Percentiles rank a stretch among this genome's conserved stretches.
Conservation (phyloP, 805 yeast species). For the Cephaloascus albidus region DNA sequence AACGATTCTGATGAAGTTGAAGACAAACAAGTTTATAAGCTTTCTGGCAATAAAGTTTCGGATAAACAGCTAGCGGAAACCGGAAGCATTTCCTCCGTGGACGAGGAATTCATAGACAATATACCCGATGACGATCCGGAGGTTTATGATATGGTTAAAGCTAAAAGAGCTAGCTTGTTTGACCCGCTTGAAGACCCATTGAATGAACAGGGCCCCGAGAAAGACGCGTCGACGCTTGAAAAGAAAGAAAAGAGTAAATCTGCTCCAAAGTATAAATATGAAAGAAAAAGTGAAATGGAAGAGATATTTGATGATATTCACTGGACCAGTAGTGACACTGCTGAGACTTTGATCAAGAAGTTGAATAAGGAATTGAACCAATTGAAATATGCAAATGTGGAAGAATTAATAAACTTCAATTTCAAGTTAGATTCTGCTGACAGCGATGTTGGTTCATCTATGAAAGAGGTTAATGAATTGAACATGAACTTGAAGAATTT, state of each 20-base stretch:
- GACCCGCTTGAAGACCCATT: neutral
- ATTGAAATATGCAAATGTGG: constrained; percentile 55
- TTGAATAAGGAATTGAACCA: constrained; percentile 50
- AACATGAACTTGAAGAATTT: constrained; percentile 25
- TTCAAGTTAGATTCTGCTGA: constrained; percentile 21
- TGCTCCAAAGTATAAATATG: constrained; percentile 7
- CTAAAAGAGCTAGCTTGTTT: neutral
- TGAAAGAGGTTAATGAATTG: constrained; percentile 26
- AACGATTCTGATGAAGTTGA: neutral
- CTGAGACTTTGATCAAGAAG: constrained; percentile 46
- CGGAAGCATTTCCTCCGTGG: neutral
- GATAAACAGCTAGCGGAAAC: neutral
- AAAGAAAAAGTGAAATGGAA: constrained; percentile 36
- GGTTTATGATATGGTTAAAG: neutral
- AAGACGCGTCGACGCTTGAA: neutral
- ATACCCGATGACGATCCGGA: constrained; percentile 1
- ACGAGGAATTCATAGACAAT: neutral
- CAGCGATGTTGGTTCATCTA: constrained; percentile 21
- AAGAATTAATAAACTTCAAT: constrained; percentile 27
- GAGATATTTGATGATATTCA: constrained; percentile 71
- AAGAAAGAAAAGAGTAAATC: too few species aligned
- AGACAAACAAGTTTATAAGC: neutral
- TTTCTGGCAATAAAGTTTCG: neutral
- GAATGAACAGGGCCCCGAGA: neutral
- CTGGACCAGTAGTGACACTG: constrained; percentile 66